Base-by-base conservation (phyloP, 345 rosid species). In the Durio zibethinus region DNA sequence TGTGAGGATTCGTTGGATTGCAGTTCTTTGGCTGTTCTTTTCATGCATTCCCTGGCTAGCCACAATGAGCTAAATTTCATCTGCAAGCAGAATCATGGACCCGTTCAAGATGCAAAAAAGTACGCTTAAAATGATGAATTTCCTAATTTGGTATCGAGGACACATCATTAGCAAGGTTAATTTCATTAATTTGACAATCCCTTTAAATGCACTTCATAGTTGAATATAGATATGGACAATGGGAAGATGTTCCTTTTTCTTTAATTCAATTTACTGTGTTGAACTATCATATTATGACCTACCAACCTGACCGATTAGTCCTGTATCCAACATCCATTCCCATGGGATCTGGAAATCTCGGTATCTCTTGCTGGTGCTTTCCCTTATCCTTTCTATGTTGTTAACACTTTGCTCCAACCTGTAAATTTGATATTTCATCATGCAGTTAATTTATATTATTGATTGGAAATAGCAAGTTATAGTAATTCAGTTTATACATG, bases 311-410 rank as follows among this genome's bases (percentile, higher is more conserved):
- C 99, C 94, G 43, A 91, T 81, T 75, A 93, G 70, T 40, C 97
- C 98, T 2, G 93, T 74, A 52, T 92, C 89, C 35, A 89, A 85
- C 94, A 96, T 88, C 98, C 99, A 96, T 68, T 90, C 92, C 91
- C 98, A 96, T 0, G 98, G 99, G 82, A 96, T 93, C 80, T 92
- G 93, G 66, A 89, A 80, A 59, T 91, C 98, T 74, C 83, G 90
- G 90, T 90, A 96, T 82, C 87, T 91, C 85, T 91, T 92, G 40
- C 89, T 72, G 11, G 80, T 82, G 73, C 82, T 83, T 47, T 96
- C 99, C 71, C 94, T 86, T 8, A 72, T 82, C 78, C 85, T 89
- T 83, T 96, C 98, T 20, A 78, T 85, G 56, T 72, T 87, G 67
- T 75, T 85, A 12, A 93, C 87, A 62, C 90, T 90, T 79, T 84